phyloP scores from a whole-genome alignment of 306 rosid species.

The Comarum palustre region DNA sequence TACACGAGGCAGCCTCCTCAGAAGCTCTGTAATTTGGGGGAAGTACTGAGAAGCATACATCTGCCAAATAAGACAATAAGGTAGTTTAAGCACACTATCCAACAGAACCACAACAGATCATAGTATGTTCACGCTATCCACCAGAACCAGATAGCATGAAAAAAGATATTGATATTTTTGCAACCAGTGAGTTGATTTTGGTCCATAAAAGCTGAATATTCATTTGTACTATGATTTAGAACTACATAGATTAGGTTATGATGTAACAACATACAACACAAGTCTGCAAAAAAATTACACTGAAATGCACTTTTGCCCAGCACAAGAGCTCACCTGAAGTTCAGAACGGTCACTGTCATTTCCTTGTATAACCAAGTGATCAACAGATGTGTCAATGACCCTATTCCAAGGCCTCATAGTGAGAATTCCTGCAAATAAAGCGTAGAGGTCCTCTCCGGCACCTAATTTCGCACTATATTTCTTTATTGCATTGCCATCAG shows the following conservation, averaged over 20 bases:
- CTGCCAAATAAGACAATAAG: constrained; percentile 42
- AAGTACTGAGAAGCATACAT: constrained; percentile 94
- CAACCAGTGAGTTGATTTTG: not conserved
- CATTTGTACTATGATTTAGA: not conserved
- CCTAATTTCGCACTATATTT: constrained; percentile 85
- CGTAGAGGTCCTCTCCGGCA: constrained; percentile 93
- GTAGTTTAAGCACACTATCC: constrained; percentile 19
- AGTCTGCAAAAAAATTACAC: not conserved
- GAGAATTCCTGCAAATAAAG: constrained; percentile 87
- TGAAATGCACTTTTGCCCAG: not conserved
- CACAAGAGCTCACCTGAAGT: constrained; percentile 66
- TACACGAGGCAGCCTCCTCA: constrained; percentile 86
- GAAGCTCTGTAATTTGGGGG: constrained; percentile 85
- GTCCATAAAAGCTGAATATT: not conserved
- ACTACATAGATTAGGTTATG: not conserved
- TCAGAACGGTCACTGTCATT: constrained; percentile 68
- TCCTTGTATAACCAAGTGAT: constrained; percentile 82
- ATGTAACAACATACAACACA: not conserved
- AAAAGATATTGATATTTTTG: constrained; percentile 13
- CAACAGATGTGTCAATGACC: constrained; percentile 74
- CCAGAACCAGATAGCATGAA: constrained; percentile 10
- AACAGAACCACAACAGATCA: constrained; percentile 7
- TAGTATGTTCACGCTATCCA: constrained; percentile 9
- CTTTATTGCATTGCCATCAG: constrained; percentile 81
- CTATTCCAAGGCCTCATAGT: constrained; percentile 97